Base-by-base conservation (phyloP, 2,329 filamentous ascomycete genomes). In the Ceratocystis destructans region DNA sequence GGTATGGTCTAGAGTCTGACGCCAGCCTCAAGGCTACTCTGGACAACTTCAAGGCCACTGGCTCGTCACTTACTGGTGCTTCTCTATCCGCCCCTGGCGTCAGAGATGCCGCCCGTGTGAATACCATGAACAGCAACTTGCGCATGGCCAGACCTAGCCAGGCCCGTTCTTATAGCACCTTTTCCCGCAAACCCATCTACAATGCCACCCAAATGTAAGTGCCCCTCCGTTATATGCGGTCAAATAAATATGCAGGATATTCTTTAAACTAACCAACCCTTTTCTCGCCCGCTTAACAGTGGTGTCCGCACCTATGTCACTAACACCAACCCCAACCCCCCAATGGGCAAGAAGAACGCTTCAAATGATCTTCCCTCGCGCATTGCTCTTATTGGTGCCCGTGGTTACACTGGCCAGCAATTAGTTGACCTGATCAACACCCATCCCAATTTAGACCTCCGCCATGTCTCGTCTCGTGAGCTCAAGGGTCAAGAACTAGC, bases 371-470 rank as follows among this genome's bases (percentile, higher is more conserved):
- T 84, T 69, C 88, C 89, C 10, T 86, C 91, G 12, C 88, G 87
- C 73, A 84, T 96, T 62, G 92, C 88, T 57, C 81, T 96, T 65
- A 96, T 96, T 70, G 92, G 92, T 69, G 92, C 91, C 66, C 88
- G 92, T 73, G 93, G 94, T 44, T 97, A 96, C 75, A 97, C 93
- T 65, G 93, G 94, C 50, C 90, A 96, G 76, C 90, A 90, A 65
- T 80, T 99, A 61, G 90, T 97, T 72, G 87, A 85, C 68, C 83
- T 99, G 22, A 80, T 99, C 62, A 94, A 96, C 77, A 78, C 84
- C 44, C 94, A 97, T 77, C 91, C 91, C 15, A 83, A 89, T 76
- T 88, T 97, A 82, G 92, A 96, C 70, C 85, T 97, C 64, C 83
- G 86, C 61, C 87, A 96, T 73, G 93, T 97, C 57, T 96, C 91